These are phyloP conservation scores for Jatropha curcas DNA, from an alignment of 345 rosid species.

Conservation along the genomic window DNA sequence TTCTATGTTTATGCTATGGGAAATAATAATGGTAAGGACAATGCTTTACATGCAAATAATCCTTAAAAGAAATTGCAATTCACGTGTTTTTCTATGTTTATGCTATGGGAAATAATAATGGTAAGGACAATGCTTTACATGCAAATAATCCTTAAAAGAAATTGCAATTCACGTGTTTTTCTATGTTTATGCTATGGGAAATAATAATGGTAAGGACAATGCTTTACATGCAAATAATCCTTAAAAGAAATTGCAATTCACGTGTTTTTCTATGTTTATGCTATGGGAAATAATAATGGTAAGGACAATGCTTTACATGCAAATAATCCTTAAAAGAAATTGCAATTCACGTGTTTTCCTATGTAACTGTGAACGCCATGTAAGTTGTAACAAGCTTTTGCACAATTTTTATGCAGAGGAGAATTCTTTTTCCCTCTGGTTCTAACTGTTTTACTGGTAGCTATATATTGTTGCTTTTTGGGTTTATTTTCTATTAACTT, in stretches of 20 bases:
- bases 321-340: too few species aligned
- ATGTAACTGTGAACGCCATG: neutral
- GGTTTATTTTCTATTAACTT: conserved; percentile 13
- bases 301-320: neutral
- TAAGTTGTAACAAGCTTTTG: neutral
- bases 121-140: neutral
- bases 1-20: neutral
- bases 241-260: too few species aligned
- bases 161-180: neutral
- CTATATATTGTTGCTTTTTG: neutral
- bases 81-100: too few species aligned
- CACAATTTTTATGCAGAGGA: neutral
- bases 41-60: too few species aligned
- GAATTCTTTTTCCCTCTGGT: neutral
- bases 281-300: too few species aligned
- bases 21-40: too few species aligned
- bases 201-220: too few species aligned
- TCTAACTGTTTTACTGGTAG: neutral
- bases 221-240: too few species aligned
- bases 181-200: neutral
- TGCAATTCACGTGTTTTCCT: neutral
- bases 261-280: too few species aligned
- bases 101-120: too few species aligned
- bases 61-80: too few species aligned
- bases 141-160: neutral